Base-by-base conservation (phyloP, 1,284 basidiomycete genomes). In the Inonotus obliquus region DNA sequence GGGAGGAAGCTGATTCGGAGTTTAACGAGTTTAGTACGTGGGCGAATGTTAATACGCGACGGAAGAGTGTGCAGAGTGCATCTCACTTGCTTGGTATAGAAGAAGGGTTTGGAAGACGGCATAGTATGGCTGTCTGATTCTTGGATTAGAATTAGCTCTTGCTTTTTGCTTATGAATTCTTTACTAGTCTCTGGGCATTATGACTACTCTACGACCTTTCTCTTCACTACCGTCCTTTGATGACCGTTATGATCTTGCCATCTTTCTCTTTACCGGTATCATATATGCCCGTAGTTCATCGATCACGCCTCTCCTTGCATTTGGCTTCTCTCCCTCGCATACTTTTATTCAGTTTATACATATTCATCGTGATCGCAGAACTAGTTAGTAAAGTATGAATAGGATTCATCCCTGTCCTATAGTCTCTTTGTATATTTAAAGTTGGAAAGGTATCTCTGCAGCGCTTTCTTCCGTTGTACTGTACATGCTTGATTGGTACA, bases 1-100 rank as follows among this genome's bases (percentile, higher is more conserved):
- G 77, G 11, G 38, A 21, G 19, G 81, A 88, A 65, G 87, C 85
- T 4, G 86, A 89, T 70, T 84, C 77, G 19, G 87, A 89, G 71
- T 85, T 78, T 63, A 76, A 76, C 14, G 87, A 89, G 71, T 85
- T 78, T 62, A 77, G 77, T 52, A 65, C 67, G 29, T 83, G 82
- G 81, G 75, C 82, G 29, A 85, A 85, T 68, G 69, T 81, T 2
- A 85, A 86, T 25, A 79, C 80, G n/a, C 54, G 60, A 4, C 35
- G 57, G 29, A 59, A 59, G 56, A 60, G 61, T 45, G 32, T 52
- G 35, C 39, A 49, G 25, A 39, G 14, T 48, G 23, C n/a, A 67
- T 79, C 80, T 39, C 77, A 75, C 59, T 56, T 69, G 48, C 73
- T 75, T 23, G 73, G 73, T 52, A 68, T 68, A n/a, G 76, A 77